Evolutionary conservation across 2,329 filamentous ascomycete genomes (phyloP).

Genomic region (Cordyceps javanica): DNA sequence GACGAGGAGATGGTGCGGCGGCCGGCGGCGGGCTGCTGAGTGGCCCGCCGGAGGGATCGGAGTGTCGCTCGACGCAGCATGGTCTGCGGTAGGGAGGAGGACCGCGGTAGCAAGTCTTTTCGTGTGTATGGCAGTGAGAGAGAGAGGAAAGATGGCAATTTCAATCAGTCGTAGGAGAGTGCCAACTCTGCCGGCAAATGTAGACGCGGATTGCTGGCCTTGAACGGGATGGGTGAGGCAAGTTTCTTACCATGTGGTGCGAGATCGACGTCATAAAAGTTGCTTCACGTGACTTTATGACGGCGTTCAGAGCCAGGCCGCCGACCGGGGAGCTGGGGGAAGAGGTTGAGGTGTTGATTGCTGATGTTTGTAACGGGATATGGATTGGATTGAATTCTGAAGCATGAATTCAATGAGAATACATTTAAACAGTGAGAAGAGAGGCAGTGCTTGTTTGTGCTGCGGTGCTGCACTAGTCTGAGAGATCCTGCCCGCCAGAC

Average conservation of each 20-base stretch:
- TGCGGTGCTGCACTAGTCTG: too few relatives aligned
- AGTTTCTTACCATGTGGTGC: not conserved
- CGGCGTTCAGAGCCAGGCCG: too few relatives aligned
- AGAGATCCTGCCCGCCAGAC: too few relatives aligned
- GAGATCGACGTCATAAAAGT: constrained; percentile 7
- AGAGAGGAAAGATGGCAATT: not conserved
- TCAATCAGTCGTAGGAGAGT: not conserved
- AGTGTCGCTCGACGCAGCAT: constrained; percentile 26
- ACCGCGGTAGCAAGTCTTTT: too few relatives aligned
- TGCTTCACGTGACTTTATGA: too few relatives aligned
- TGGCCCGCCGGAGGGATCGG: constrained; percentile 20
- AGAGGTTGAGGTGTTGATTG: too few relatives aligned
- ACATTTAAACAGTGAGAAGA: too few relatives aligned
- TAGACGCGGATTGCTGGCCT: constrained; percentile 1
- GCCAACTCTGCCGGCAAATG: not conserved
- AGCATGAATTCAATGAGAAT: too few relatives aligned
- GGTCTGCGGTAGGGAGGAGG: constrained; percentile 12
- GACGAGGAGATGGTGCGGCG: constrained; percentile 26
- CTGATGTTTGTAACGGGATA: too few relatives aligned
- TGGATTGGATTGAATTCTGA: too few relatives aligned
- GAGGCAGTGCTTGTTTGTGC: too few relatives aligned
- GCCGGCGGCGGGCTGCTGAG: constrained; percentile 14
- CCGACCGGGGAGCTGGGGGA: too few relatives aligned
- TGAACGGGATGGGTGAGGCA: not conserved
- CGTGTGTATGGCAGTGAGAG: not conserved